Percentiles rank a stretch among this genome's conserved stretches.
Conservation (phyloP, 345 rosid genomes). For the Chamaenerion angustifolium region DNA sequence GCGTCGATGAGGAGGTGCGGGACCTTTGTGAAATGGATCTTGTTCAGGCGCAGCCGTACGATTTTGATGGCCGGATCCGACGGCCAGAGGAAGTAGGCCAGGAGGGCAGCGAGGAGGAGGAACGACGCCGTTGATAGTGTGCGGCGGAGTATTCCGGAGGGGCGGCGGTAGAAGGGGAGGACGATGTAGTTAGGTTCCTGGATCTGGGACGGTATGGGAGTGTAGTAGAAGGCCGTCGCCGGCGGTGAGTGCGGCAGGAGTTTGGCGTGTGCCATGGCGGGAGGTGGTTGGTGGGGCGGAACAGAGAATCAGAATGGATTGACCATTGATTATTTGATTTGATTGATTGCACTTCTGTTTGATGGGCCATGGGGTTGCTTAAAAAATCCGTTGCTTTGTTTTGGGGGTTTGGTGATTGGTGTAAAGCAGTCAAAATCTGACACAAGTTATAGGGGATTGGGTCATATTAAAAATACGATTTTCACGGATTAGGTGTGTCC, state of each 20-base stretch:
- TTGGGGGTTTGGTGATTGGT: too few species aligned
- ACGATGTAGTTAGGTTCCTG: slow-evolving; percentile 18
- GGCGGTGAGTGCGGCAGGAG: slow-evolving; percentile 5
- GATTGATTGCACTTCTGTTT: too few species aligned
- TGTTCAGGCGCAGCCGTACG: slow-evolving; percentile 33
- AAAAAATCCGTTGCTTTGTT: too few species aligned
- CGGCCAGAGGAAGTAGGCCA: slow-evolving; percentile 49
- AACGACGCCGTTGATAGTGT: slow-evolving; percentile 17
- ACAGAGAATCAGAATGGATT: too few species aligned
- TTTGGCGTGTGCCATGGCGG: slow-evolving; percentile 24
- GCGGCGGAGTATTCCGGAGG: slow-evolving; percentile 1
- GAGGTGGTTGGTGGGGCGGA: not conserved
- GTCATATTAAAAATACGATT: too few species aligned
- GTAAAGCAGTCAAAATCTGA: too few species aligned
- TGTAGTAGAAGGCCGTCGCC: slow-evolving; percentile 10
- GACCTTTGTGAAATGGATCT: slow-evolving; percentile 29
- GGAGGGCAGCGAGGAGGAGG: slow-evolving; percentile 20
- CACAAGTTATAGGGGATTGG: too few species aligned
- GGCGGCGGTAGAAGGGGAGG: slow-evolving; percentile 9
- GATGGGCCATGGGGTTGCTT: too few species aligned
- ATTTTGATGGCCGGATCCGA: slow-evolving; percentile 53
- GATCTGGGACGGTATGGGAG: slow-evolving; percentile 12
- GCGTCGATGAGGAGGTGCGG: slow-evolving; percentile 42
- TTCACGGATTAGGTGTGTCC: too few species aligned
- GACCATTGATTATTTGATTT: too few species aligned